phyloP scores from a whole-genome alignment of 2,329 filamentous ascomycete genomes.

The Cladosporium sp. region DNA sequence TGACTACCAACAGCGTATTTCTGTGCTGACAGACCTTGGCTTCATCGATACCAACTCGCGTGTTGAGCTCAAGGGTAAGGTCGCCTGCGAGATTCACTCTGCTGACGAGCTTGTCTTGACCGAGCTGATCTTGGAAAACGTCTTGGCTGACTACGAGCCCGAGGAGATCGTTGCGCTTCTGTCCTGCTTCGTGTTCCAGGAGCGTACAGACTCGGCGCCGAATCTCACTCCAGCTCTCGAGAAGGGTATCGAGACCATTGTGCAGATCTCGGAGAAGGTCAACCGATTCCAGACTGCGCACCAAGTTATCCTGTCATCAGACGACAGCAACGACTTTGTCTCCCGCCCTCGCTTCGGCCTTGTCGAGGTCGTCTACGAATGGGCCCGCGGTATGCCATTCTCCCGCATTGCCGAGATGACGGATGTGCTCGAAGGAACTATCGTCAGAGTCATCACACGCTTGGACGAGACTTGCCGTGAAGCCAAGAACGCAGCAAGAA shows the following conservation, averaged over 20 bases:
- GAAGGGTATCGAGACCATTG: slow-evolving; percentile 79
- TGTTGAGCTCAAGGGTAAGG: slow-evolving; percentile 95
- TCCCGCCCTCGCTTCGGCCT: slow-evolving; percentile 86
- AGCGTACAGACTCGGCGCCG: slow-evolving; percentile 84
- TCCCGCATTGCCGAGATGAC: slow-evolving; percentile 96
- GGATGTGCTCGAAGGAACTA: slow-evolving; percentile 94
- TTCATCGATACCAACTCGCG: slow-evolving; percentile 87
- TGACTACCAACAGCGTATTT: slow-evolving; percentile 93
- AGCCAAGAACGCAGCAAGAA: slow-evolving; percentile 93
- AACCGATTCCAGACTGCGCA: slow-evolving; percentile 86
- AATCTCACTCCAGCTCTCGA: slow-evolving; percentile 80
- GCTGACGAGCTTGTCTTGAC: slow-evolving; percentile 95
- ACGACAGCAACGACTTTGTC: slow-evolving; percentile 91
- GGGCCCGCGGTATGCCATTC: slow-evolving; percentile 97
- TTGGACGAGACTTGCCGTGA: slow-evolving; percentile 96
- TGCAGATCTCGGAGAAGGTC: slow-evolving; percentile 88
- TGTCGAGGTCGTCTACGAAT: slow-evolving; percentile 97
- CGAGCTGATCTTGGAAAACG: slow-evolving; percentile 94
- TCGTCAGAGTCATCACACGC: slow-evolving; percentile 90
- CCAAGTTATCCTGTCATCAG: slow-evolving; percentile 86
- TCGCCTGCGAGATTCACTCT: slow-evolving; percentile 97
- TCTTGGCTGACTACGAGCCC: slow-evolving; percentile 90
- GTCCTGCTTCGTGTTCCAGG: slow-evolving; percentile 95
- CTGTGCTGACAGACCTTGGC: slow-evolving; percentile 84
- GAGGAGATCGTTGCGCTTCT: slow-evolving; percentile 94